Base-by-base conservation (phyloP, 192 early-diverging fungal genomes). In the Mortierella alpina region DNA sequence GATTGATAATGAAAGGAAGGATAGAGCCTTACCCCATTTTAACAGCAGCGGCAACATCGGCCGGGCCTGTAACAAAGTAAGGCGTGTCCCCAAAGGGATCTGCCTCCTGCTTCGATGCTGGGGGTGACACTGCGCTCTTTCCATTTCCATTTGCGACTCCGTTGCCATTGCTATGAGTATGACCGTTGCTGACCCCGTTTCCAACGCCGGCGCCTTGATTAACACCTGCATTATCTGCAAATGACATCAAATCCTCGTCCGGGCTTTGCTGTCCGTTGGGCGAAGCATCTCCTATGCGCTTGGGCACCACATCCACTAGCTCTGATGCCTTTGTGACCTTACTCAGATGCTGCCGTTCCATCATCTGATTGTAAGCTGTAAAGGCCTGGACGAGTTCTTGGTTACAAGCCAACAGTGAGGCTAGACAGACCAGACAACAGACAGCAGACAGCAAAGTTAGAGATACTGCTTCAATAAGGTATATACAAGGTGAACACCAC, bases 301-400 rank as follows among this genome's bases (percentile, higher is more conserved):
- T 56, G 7, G 65, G 66, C 1, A 56, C 51, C 17, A 67, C 46
- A 46, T 80, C 70, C 5, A 12, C 47, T 65, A 75, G 52, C 41
- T 69, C 69, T 17, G 84, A 90, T 17, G 77, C 84, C 45, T 74
- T 76, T 10, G 78, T 87, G 10, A 85, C 85, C 46, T 64, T 58
- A 57, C 52, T 66, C 46, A 90, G 23, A 20, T 82, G 81, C 20
- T 82, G 72, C 40, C 82, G 80, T 60, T 90, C 88, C 68, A 90
- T 69, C 84, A 90, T 88, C 54, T 90, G 87, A 45, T 87, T 82
- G 55, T 90, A 90, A 0, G 86, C 68, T 46, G 87, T 86, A 60
- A 90, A 90, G 6, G 84, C 68, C 48, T 82, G 86, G 7, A 88
- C 67, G 4, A 88, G 50, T 46, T 88, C 86, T 51, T 82, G 83